Evolutionary conservation across 2,329 filamentous ascomycete species (phyloP).

Genomic region (Arachnomyces sp.): DNA sequence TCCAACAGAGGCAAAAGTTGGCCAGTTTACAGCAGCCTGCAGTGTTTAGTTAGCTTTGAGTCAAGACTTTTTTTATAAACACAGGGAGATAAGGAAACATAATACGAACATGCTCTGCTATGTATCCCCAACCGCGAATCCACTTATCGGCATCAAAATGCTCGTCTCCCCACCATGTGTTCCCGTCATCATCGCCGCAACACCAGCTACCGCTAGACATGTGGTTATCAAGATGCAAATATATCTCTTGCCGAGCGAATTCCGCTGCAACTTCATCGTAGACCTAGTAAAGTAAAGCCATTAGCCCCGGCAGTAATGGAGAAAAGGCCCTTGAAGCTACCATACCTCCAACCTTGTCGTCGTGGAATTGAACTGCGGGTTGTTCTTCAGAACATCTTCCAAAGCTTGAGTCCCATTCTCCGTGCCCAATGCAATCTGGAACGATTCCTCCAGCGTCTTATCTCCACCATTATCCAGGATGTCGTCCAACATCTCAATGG

Average conservation of each 20-base stretch:
- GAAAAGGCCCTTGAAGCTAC: no score
- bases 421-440: conserved; percentile 30
- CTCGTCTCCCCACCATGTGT: conserved; percentile 43
- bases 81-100: background rate
- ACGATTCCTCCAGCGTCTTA: conserved; percentile 28
- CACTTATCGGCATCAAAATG: conserved; percentile 54
- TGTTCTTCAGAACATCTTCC: conserved; percentile 28
- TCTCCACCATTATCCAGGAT: conserved; percentile 31
- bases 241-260: conserved; percentile 46
- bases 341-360: conserved; percentile 27
- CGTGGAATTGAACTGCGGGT: conserved; percentile 28
- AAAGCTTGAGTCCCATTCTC: conserved; percentile 31
- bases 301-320: no score
- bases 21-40: conserved; percentile 15
- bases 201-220: conserved; percentile 53
- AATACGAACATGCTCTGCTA: conserved; percentile 49
- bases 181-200: conserved; percentile 29
- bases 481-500: conserved; percentile 33
- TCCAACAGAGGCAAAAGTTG: conserved; percentile 21
- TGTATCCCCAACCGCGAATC: conserved; percentile 53
- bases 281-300: conserved; percentile 21
- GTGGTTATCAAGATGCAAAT: conserved; percentile 54
- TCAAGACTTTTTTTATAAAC: background rate
- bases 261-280: conserved; percentile 57
- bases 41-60: background rate